Base-by-base conservation (phyloP, 768 basidiomycete species). In the Russula vinacea region DNA sequence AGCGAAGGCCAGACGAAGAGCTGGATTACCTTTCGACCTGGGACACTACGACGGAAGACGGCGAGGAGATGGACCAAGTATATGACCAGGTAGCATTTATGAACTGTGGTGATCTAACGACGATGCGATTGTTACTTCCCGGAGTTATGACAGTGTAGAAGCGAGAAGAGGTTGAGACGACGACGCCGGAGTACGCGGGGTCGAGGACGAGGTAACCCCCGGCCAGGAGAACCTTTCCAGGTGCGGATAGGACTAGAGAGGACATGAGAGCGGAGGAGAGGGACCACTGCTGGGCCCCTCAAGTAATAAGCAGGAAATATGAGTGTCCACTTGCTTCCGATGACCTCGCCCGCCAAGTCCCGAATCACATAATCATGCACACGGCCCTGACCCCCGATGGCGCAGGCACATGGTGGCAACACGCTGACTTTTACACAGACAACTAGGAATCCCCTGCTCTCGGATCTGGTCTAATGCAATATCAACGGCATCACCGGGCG, bases 171-270 rank as follows among this genome's bases (percentile, higher is more conserved):
- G 96, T 94, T 0, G 94, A 92, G 51, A 98, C 83, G 51, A 95
- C 94, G 64, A 92, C 76, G 56, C 96, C 97, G 35, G 89, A 85
- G 73, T 91, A 93, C 7, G 81, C 77, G 22, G 84, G 87, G 75
- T 98, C 94, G 66, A 98, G 88, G 33, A 99, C 93, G 67, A 99
- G 90, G 78, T 98, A 99, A 2, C 97, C 97, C 2, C 97, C 97
- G 11, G 95, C 93, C 60, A 97, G 75, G 60, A 99, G 83, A 56
- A 97, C 95, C 76, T 99, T 99, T 66, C 96, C 96, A 11, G 96
- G 92, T 1, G 94, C 84, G 39, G 95, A 98, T 65, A 97, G 84
- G 57, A 89, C 82, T 35, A 90, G 92, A 42, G 73, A 49, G 53
- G 82, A 73, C 70, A 70, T 71, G 58, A 32, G 40, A 44, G 65